Conservation (phyloP, 2,329 filamentous ascomycete genomes). For the Trichophyton simii region DNA sequence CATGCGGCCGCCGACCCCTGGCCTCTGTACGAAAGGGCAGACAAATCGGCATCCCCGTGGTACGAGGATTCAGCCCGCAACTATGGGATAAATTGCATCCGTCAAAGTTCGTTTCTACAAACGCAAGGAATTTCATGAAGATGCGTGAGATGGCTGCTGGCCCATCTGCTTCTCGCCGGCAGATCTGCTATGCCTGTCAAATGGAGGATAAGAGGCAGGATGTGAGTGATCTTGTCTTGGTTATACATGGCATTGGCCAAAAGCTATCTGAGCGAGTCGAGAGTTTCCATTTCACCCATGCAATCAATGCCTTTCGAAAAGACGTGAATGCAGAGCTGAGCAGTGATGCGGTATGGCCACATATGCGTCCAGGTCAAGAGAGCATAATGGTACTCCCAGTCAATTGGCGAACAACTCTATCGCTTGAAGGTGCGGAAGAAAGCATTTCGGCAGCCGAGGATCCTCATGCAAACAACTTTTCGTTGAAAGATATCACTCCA, state of each 20-base stretch:
- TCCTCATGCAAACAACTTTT: constrained; percentile 49
- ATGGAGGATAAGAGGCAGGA: constrained; percentile 52
- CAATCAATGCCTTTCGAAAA: constrained; percentile 79
- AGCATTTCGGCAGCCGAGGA: constrained; percentile 42
- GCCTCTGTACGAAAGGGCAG: constrained; percentile 72
- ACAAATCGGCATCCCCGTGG: constrained; percentile 72
- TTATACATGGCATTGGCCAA: constrained; percentile 92
- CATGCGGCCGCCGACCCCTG: constrained; percentile 70
- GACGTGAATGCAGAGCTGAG: constrained; percentile 75
- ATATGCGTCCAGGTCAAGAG: constrained; percentile 64
- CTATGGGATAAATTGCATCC: constrained; percentile 65
- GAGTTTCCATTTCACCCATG: constrained; percentile 93
- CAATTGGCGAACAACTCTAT: constrained; percentile 85
- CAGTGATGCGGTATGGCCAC: constrained; percentile 58
- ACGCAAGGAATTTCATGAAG: constrained; percentile 32
- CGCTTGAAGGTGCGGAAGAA: constrained; percentile 66
- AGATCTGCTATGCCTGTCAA: constrained; percentile 44
- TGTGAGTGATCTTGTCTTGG: constrained; percentile 77
- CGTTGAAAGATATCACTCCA: constrained; percentile 81
- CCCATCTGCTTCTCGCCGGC: constrained; percentile 17
- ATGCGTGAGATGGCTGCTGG: constrained; percentile 24
- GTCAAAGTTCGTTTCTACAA: constrained; percentile 30
- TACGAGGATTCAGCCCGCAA: constrained; percentile 72
- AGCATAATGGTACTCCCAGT: constrained; percentile 89
- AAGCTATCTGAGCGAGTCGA: constrained; percentile 91